Evolutionary conservation across 2,329 filamentous ascomycete genomes (phyloP), one percentile per base, ranked within the genome.

Genomic region (Fusarium floridanum): DNA sequence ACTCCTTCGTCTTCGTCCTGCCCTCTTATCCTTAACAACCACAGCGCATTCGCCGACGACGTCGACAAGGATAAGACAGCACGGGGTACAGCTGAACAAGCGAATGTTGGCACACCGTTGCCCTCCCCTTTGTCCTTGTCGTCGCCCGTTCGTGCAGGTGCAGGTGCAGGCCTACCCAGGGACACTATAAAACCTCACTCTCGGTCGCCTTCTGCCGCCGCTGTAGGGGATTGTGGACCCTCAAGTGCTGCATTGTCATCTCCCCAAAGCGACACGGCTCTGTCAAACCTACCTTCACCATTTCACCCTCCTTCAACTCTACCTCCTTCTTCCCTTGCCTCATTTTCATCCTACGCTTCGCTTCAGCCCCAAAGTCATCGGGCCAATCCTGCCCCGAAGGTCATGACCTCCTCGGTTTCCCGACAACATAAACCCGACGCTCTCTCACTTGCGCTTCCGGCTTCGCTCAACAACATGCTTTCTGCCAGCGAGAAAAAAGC

Each of bases 311-410:
- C 41, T 34, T 50, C 64, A 41, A 45, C 64, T 22, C 45, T 53
- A n/a, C 63, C 60, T 41, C 22, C 56, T 10, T 64, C 65, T 27
- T 32, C 64, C 48, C 45, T 67, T 29, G 90, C 80, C 16, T 69
- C 32, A 34, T 66, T 66, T 55, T 67, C 48, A 32, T 53, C 48
- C 27, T 53, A 32, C 27, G 48, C 27, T 11, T 29, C 72, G 29
- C 48, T 29, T 55, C 67, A 61, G 17, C 50, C 61, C 27, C 66
- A 73, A 53, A 24, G 39, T 36, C 66, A 59, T 68, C 64, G 66
- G 57, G 60, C 67, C 57, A 96, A 61, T 53, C 53, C 94, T 66
- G 91, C 95, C 79, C 91, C 95, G 86, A 95, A 97, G 85, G 94
- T 93, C 7, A 84, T 96, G 75, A 93, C 93, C 66, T 95, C 93